Conservation (phyloP, 371 early-diverging fungal genomes). For the Dichotomocladium elegans region DNA sequence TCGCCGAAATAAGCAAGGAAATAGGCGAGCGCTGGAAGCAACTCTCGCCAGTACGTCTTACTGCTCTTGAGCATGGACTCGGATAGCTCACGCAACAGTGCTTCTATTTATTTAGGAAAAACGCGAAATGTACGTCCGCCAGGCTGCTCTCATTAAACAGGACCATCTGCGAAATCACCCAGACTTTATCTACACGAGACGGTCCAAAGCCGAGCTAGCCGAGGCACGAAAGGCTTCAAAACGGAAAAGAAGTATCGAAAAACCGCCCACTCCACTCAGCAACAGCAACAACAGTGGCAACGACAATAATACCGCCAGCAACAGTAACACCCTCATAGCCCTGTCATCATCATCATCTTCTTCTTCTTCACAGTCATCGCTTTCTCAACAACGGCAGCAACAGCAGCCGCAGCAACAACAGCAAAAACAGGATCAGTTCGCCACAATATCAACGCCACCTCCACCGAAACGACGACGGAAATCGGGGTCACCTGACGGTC, state of each 20-base stretch:
- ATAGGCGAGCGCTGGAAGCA: conserved; percentile 54
- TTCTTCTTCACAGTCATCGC: background rate
- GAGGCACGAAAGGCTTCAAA: conserved; percentile 41
- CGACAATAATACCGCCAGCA: background rate
- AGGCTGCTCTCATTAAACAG: conserved; percentile 49
- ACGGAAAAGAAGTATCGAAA: conserved; percentile 3
- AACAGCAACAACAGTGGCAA: no score
- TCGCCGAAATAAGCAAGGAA: conserved; percentile 52
- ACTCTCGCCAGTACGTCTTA: background rate
- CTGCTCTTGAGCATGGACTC: no score
- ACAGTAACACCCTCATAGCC: no score
- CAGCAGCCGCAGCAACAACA: background rate
- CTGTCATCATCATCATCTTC: background rate
- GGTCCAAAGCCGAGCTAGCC: conserved; percentile 56
- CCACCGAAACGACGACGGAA: background rate
- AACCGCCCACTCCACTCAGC: background rate
- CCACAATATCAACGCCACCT: background rate
- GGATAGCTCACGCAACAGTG: no score
- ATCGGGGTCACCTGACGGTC: background rate
- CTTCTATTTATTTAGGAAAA: conserved; percentile 16
- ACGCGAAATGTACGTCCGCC: conserved; percentile 29
- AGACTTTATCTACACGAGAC: conserved; percentile 58
- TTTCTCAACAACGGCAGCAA: background rate
- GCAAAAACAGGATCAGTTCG: background rate
- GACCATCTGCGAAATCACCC: conserved; percentile 59